phyloP scores from a whole-genome alignment of 1,284 basidiomycete species.

The Fomitopsis betulina region DNA sequence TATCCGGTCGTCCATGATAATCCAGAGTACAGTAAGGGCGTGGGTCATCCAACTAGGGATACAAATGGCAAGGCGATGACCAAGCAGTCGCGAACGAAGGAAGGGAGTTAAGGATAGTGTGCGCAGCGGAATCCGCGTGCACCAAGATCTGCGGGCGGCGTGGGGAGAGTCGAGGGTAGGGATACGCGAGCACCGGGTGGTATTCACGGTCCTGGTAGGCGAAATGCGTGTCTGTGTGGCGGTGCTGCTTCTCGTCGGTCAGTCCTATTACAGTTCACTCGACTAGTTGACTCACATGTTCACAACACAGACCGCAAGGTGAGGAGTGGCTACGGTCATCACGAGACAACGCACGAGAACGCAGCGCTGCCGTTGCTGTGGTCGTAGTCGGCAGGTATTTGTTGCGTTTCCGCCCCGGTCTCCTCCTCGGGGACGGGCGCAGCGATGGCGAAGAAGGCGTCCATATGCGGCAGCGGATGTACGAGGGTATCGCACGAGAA shows the following conservation, averaged over 20 bases:
- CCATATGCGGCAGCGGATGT: neutral
- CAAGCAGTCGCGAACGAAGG: neutral
- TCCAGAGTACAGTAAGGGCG: neutral
- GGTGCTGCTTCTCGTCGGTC: neutral
- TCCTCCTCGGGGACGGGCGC: conserved; percentile 1
- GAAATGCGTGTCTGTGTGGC: neutral
- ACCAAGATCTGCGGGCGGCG: neutral
- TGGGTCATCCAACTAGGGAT: neutral
- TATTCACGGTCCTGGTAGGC: neutral
- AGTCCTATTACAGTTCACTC: neutral
- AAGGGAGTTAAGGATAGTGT: neutral
- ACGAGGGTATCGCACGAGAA: conserved; percentile 38
- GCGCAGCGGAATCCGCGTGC: neutral
- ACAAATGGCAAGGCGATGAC: neutral
- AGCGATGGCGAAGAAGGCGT: conserved; percentile 1
- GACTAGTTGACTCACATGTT: neutral
- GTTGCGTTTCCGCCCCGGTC: neutral
- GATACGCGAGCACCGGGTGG: neutral
- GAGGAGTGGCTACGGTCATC: neutral
- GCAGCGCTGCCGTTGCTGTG: neutral
- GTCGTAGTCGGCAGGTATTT: neutral
- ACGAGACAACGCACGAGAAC: neutral
- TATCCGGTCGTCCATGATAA: neutral
- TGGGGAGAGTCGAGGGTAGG: no score
- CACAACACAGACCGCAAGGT: neutral